A percentile compares a stretch with the other conserved stretches of the same genome.
phyloP scores from a whole-genome alignment of 805 yeast genomes.

The Cyberlindnera subsufficiens region DNA sequence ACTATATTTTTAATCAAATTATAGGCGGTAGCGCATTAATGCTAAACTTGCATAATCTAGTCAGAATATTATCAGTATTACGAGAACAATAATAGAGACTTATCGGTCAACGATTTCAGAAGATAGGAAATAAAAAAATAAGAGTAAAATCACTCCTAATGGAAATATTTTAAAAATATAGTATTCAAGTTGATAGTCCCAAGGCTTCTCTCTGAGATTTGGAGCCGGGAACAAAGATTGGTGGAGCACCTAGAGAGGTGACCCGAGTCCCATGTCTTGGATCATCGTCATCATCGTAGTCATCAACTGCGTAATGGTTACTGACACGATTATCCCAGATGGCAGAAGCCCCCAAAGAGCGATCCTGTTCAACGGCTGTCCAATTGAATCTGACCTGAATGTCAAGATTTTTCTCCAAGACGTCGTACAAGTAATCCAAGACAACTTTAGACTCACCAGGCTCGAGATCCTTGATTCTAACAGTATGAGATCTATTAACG shows the following conservation, averaged over 20 bases:
- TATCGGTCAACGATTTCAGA: no score
- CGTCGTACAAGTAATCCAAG: constrained; percentile 36
- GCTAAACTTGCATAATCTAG: no score
- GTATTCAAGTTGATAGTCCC: constrained; percentile 21
- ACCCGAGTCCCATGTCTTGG: constrained; percentile 53
- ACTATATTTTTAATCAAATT: no score
- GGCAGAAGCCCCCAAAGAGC: constrained; percentile 41
- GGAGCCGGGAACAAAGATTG: constrained; percentile 42
- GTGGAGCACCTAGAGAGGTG: constrained; percentile 46
- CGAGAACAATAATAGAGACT: no score
- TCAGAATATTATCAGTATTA: no score
- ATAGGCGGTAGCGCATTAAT: no score
- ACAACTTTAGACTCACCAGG: constrained; percentile 41
- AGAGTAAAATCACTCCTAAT: no score
- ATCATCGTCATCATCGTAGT: constrained; percentile 39
- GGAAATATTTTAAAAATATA: no score
- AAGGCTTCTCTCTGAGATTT: constrained; percentile 49
- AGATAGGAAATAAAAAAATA: no score
- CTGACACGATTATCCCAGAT: constrained; percentile 57
- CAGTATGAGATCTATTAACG: constrained; percentile 43
- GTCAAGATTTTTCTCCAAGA: constrained; percentile 45
- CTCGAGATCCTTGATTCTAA: constrained; percentile 43
- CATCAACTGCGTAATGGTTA: constrained; percentile 43
- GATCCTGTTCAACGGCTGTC: constrained; percentile 30
- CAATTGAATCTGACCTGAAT: constrained; percentile 51